Conservation (phyloP, 768 basidiomycete species). For the Tubosaeta brunneosetosa region DNA sequence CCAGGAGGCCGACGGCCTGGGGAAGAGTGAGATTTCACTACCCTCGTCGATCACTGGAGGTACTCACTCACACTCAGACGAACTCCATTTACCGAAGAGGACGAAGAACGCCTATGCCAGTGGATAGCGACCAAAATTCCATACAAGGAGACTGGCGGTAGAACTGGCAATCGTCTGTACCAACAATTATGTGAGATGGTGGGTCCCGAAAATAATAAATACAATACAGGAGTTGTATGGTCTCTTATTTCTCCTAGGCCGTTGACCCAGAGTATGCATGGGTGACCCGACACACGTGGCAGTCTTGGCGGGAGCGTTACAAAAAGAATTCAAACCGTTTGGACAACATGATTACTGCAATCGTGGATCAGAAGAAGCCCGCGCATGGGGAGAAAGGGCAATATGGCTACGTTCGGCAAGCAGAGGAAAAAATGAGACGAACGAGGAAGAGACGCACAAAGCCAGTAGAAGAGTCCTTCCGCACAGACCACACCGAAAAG, state of each 20-base stretch:
- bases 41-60: neutral
- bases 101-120: conserved; percentile 66
- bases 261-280: conserved; percentile 70
- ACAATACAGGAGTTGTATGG: neutral
- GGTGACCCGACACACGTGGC: conserved; percentile 84
- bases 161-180: conserved; percentile 79
- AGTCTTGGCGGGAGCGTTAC: conserved; percentile 86
- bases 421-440: conserved; percentile 66
- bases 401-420: conserved; percentile 73
- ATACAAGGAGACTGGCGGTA: conserved; percentile 74
- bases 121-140: conserved; percentile 86
- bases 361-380: conserved; percentile 69
- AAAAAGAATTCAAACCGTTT: conserved; percentile 75
- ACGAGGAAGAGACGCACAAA: conserved; percentile 44
- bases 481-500: conserved; percentile 18
- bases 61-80: conserved; percentile 41
- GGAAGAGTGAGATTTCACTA: conserved; percentile 56
- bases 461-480: conserved; percentile 24
- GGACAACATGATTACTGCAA: conserved; percentile 56
- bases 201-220: conserved; percentile 11
- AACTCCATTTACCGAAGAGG: conserved; percentile 72
- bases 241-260: conserved; percentile 35
- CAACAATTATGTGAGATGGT: conserved; percentile 78
- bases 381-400: conserved; percentile 72
- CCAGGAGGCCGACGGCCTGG: conserved; percentile 77